Conservation (phyloP, 2,329 filamentous ascomycete genomes). For the Clonostachys sp. region DNA sequence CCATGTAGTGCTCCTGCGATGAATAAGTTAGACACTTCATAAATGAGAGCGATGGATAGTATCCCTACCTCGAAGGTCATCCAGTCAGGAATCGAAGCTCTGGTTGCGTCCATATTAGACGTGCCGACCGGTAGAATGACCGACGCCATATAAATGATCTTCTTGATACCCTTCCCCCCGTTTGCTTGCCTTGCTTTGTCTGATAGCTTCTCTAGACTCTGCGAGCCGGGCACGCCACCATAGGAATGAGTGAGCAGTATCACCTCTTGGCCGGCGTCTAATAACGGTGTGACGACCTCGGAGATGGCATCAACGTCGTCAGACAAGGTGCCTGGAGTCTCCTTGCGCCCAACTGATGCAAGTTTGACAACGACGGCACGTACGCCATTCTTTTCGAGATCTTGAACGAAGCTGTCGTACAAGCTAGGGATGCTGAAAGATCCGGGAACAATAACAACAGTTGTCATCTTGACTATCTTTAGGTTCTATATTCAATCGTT, state of each 20-base stretch:
- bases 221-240: conserved; percentile 23
- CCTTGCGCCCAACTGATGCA: neutral
- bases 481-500: too few relatives aligned
- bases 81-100: neutral
- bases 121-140: conserved; percentile 14
- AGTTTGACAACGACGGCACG: neutral
- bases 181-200: conserved; percentile 16
- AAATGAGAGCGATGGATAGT: conserved; percentile 1
- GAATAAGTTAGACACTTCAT: neutral
- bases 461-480: neutral
- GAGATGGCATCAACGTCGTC: conserved; percentile 21
- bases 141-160: conserved; percentile 18
- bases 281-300: conserved; percentile 17
- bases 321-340: conserved; percentile 10
- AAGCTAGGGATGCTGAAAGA: neutral
- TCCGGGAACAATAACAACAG: conserved; percentile 1
- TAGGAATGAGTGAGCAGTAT: conserved; percentile 32
- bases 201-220: conserved; percentile 19
- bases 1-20: neutral
- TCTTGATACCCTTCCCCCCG: conserved; percentile 21
- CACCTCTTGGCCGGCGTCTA: conserved; percentile 27
- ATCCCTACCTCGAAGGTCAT: neutral
- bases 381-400: neutral
- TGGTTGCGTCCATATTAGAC: neutral
- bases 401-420: neutral